Evolutionary conservation across 1,284 basidiomycete genomes (phyloP), one percentile per base, ranked within the genome.

Genomic region (Trametes hirsuta): DNA sequence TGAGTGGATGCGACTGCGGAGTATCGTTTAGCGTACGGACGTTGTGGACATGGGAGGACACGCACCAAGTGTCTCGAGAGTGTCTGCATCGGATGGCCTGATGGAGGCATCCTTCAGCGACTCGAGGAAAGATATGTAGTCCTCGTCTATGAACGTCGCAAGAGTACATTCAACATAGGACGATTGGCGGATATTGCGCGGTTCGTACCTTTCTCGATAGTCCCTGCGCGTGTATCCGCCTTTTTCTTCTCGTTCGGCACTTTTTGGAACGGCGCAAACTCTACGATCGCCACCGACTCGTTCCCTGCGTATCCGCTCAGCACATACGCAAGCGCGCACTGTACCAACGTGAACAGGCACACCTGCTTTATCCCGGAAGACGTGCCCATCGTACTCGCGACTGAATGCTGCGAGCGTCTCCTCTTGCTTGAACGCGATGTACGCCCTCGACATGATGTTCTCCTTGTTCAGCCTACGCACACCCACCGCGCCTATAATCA

Each of bases 221-320:
- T 93, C 1, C 82, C 89, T 60, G 84, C 84, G 46, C 88, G 79
- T 18, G 80, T 78, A 68, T 94, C 92, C 0, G 73, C 71, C 73
- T 94, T 95, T 73, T 83, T 85, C 74, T 88, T 88, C 63, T 89
- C 87, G 0, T 81, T 72, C 0, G 94, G 91, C 2, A 90, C 77
- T 74, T 94, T 97, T 73, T 96, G 95, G 64, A 90, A 93, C 0
- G 95, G 95, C 0, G 97, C 93, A 71, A 93, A 98, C 75, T 99
- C 97, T 2, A 99, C 95, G 1, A 97, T 81, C 1, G 94, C 94
- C 56, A 89, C 83, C 3, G 86, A 93, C 70, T 97, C 93, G 68
- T 90, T 90, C 10, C 96, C 95, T 96, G 67, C 9, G 35, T 9
- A 34, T 52, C 21, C 48, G 22, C 8, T 30, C 14, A 11, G 14